Percentiles rank a stretch among this genome's conserved stretches.
phyloP scores from a whole-genome alignment of 208 protist species.

The Phytomonas serpens region DNA sequence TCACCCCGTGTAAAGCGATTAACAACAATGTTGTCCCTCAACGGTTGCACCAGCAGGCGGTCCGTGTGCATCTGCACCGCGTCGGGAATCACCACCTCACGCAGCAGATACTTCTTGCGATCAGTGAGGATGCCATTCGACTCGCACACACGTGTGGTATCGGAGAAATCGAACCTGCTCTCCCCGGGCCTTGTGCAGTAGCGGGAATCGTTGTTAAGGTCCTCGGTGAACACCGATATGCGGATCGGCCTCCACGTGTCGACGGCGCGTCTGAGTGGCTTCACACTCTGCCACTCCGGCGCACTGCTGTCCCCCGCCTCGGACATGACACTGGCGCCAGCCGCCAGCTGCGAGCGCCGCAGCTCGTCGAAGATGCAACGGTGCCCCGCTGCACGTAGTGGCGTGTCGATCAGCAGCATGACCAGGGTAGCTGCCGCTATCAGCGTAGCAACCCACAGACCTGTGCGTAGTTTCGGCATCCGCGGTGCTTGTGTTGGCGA shows the following conservation, averaged over 20 bases:
- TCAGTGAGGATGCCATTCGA: constrained; percentile 25
- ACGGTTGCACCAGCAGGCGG: constrained; percentile 32
- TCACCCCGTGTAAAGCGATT: neutral
- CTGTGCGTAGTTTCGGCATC: too few species aligned
- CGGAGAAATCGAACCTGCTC: constrained; percentile 12
- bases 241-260: constrained; percentile 26
- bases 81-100: constrained; percentile 22
- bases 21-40: constrained; percentile 14
- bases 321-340: neutral
- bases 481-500: too few species aligned
- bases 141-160: constrained; percentile 15
- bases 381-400: neutral
- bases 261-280: neutral
- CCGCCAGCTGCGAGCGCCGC: neutral
- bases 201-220: constrained; percentile 22
- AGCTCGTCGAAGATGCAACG: neutral
- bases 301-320: neutral
- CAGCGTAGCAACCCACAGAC: too few species aligned
- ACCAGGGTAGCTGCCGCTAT: neutral
- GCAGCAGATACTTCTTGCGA: constrained; percentile 19
- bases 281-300: neutral
- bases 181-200: constrained; percentile 31
- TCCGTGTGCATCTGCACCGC: constrained; percentile 45
- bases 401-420: neutral
- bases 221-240: constrained; percentile 24